These are phyloP conservation scores for Fusarium sp. DNA, from an alignment of 2,329 filamentous ascomycete species.

Conservation along the genomic window DNA sequence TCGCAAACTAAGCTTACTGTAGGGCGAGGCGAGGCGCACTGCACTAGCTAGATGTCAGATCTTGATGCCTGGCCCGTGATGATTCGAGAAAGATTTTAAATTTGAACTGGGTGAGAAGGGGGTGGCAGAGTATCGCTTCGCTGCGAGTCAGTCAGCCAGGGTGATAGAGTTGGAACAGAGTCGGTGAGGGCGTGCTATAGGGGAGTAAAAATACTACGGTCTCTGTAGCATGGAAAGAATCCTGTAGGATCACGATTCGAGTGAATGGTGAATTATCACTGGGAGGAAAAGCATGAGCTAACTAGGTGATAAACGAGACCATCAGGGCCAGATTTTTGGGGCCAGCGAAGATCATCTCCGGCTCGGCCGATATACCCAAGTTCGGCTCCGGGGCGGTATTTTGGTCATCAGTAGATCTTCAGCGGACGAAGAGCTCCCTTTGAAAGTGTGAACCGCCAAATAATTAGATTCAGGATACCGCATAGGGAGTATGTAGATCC, in stretches of 20 bases:
- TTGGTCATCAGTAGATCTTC: not conserved
- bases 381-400: slow-evolving; percentile 18
- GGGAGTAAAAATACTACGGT: not conserved
- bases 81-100: slow-evolving; percentile 14
- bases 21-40: slow-evolving; percentile 2
- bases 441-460: not conserved
- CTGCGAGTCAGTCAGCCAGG: slow-evolving; percentile 19
- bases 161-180: not conserved
- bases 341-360: slow-evolving; percentile 2
- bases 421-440: slow-evolving; percentile 12
- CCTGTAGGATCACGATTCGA: not conserved
- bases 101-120: slow-evolving; percentile 9
- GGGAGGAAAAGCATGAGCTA: slow-evolving; percentile 5
- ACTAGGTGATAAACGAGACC: slow-evolving; percentile 6
- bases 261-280: slow-evolving; percentile 15
- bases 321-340: slow-evolving; percentile 7
- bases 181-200: not conserved
- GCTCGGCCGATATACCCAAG: slow-evolving; percentile 7
- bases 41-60: slow-evolving; percentile 19
- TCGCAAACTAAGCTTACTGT: slow-evolving; percentile 9
- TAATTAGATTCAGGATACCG: not conserved
- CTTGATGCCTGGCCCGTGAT: slow-evolving; percentile 2
- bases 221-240: not conserved
- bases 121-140: slow-evolving; percentile 17
- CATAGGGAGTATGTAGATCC: not conserved